These are phyloP conservation scores for Tuber brumale DNA, from an alignment of 495 filamentous ascomycete species.

Conservation along the genomic window DNA sequence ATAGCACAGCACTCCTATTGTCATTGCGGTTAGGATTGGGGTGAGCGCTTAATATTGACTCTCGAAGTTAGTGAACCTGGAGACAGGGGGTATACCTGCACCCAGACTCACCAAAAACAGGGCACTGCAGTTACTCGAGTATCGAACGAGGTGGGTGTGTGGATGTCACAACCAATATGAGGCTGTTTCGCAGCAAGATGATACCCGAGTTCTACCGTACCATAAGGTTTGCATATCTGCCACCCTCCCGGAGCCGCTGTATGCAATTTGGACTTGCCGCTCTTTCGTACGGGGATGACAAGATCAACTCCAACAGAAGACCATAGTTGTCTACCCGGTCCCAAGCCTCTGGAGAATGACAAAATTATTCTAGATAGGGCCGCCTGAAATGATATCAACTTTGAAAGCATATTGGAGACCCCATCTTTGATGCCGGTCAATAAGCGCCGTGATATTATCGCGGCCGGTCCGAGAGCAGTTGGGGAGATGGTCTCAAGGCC, in stretches of 20 bases:
- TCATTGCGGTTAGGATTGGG: not conserved
- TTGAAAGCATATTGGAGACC: not conserved
- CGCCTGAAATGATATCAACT: not conserved
- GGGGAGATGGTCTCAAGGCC: not conserved
- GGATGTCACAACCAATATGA: not conserved
- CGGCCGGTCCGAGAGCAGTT: not conserved
- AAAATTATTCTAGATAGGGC: not conserved
- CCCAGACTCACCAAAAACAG: not conserved
- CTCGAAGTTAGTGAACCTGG: not conserved
- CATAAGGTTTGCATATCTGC: not conserved
- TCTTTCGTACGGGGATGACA: not conserved
- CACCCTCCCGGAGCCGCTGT: not conserved
- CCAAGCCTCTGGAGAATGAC: not conserved
- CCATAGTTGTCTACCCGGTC: not conserved
- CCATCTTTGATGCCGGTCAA: not conserved
- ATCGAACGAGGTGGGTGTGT: not conserved
- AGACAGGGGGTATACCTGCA: not conserved
- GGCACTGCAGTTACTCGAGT: not conserved
- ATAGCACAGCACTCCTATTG: not conserved
- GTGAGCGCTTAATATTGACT: not conserved
- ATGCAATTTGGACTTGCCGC: not conserved
- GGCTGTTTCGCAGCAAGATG: not conserved
- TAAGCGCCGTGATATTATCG: not conserved
- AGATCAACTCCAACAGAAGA: not conserved
- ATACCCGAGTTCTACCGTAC: not conserved